phyloP scores from a whole-genome alignment of 805 yeast species.

The Barnettozyma californica region DNA sequence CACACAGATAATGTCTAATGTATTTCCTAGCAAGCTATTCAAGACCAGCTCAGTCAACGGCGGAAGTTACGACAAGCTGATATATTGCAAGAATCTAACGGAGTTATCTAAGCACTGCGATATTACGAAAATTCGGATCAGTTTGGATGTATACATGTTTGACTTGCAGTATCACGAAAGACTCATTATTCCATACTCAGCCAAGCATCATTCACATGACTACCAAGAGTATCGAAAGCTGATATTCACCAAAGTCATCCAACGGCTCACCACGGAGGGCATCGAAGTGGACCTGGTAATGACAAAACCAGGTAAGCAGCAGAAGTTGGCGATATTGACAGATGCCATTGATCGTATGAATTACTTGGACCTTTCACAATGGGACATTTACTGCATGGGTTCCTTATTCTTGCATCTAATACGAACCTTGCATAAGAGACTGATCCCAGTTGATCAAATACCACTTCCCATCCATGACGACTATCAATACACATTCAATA shows the following conservation, averaged over 20 bases:
- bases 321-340: constrained; percentile 37
- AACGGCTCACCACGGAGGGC: constrained; percentile 38
- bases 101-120: constrained; percentile 44
- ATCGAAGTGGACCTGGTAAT: constrained; percentile 40
- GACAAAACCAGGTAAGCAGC: constrained; percentile 52
- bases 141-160: constrained; percentile 67
- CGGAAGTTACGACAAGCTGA: constrained; percentile 16
- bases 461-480: constrained; percentile 50
- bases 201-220: constrained; percentile 25
- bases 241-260: constrained; percentile 46
- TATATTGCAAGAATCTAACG: constrained; percentile 33
- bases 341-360: constrained; percentile 51
- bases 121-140: constrained; percentile 69
- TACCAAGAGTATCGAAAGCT: constrained; percentile 33
- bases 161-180: constrained; percentile 46
- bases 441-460: constrained; percentile 47
- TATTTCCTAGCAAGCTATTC: constrained; percentile 45
- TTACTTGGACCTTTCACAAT: constrained; percentile 54
- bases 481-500: constrained; percentile 35
- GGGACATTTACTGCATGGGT: constrained; percentile 48
- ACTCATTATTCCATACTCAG: constrained; percentile 41
- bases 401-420: constrained; percentile 41
- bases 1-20: constrained; percentile 63
- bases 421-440: constrained; percentile 45
- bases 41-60: constrained; percentile 19